A percentile compares a stretch with the other conserved stretches of the same genome.
phyloP scores from a whole-genome alignment of 2,329 filamentous ascomycete species.

The Metarhizium album region DNA sequence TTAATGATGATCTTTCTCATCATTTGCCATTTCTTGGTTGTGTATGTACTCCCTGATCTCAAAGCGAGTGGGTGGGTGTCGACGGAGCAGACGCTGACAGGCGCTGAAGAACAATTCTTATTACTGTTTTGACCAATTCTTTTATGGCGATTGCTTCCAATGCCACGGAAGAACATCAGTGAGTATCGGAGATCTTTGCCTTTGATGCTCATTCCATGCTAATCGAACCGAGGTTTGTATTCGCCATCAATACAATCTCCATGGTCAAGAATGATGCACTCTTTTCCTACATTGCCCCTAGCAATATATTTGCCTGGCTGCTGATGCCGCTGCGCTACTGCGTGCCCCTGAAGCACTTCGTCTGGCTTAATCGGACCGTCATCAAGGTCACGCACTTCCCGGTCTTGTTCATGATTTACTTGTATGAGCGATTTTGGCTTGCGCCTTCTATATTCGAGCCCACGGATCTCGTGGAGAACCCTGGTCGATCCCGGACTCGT shows the following conservation, averaged over 20 bases:
- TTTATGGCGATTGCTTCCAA: slow-evolving; percentile 95
- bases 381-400: slow-evolving; percentile 90
- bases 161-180: slow-evolving; percentile 80
- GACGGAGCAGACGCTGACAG: slow-evolving; percentile 1
- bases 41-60: slow-evolving; percentile 35
- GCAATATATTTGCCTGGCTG: slow-evolving; percentile 85
- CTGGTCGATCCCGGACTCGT: slow-evolving; percentile 37
- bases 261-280: slow-evolving; percentile 98
- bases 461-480: slow-evolving; percentile 73
- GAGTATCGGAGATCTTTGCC: slow-evolving; percentile 15
- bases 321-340: slow-evolving; percentile 72
- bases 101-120: slow-evolving; percentile 60
- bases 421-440: slow-evolving; percentile 75
- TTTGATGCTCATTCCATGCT: not conserved
- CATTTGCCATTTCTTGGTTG: slow-evolving; percentile 89
- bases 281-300: slow-evolving; percentile 86
- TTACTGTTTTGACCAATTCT: slow-evolving; percentile 91
- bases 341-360: slow-evolving; percentile 70
- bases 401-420: slow-evolving; percentile 72
- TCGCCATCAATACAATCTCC: slow-evolving; percentile 92
- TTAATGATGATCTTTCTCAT: slow-evolving; percentile 77
- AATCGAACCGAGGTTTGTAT: slow-evolving; percentile 52
- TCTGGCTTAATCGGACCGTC: slow-evolving; percentile 76
- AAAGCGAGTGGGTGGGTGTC: not conserved
- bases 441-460: slow-evolving; percentile 68